Base-by-base conservation (phyloP, 1,284 basidiomycete genomes). In the Hymenochaete sp. region DNA sequence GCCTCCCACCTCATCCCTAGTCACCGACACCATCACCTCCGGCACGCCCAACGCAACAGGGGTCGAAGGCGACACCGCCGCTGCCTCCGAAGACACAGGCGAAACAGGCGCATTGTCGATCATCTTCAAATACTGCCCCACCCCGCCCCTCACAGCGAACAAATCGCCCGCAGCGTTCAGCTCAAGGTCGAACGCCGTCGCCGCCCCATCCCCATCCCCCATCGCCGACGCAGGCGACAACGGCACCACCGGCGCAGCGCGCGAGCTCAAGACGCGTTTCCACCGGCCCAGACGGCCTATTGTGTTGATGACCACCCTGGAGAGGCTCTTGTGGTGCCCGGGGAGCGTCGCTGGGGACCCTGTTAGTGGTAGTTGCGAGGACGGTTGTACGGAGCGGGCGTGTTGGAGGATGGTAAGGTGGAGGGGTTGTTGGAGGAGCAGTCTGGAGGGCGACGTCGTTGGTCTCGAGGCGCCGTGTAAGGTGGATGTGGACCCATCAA, bases 201-300 rank as follows among this genome's bases (percentile, higher is more conserved):
- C 68, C 50, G 75, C 76, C 6, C 71, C 68, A n/a, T n/a, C n/a
- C n/a, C n/a, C n/a, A n/a, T n/a, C n/a, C n/a, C n/a, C n/a, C n/a
- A n/a, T n/a, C n/a, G n/a, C n/a, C n/a, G n/a, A n/a, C 47, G 68
- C 72, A 8, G 67, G 62, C 1, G 62, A 67, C 9, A 75, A 57
- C 9, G 68, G 67, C 24, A 64, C 61, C 25, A 63, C 53, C 16
- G 63, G 59, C 13, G 32, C 21, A 14, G 58, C 57, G 3, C 78
- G 67, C 13, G 78, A 71, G 50, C 83, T 81, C 37, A 89, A 59
- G 10, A 84, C 84, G 2, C 85, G 74, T 53, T 74, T 84, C 82
- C 87, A 88, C n/a, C 82, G 68, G 6, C 88, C 86, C 11, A 91
- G 63, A 3, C 82, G 73, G 2, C 86, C 82, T 40, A 89, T 82